A percentile compares a stretch with the other conserved stretches of the same genome.
phyloP scores from a whole-genome alignment of 176 grass and related monocot species.

The Poa annua region DNA sequence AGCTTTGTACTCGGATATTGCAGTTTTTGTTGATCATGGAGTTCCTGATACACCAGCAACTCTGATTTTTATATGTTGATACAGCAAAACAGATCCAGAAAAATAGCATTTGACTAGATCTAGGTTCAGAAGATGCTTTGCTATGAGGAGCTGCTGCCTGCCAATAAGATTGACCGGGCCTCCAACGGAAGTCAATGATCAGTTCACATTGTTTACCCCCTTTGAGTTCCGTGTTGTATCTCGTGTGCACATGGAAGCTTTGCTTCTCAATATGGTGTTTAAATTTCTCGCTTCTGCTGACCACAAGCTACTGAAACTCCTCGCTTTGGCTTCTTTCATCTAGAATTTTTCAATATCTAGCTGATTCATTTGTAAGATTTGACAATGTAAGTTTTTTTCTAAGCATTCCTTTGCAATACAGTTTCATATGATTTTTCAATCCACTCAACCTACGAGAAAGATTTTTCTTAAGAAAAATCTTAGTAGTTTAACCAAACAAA shows the following conservation, averaged over 20 bases:
- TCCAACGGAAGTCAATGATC: slow-evolving; percentile 17
- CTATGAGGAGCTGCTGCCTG: slow-evolving; percentile 1
- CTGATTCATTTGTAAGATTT: neutral
- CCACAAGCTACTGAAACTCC: neutral
- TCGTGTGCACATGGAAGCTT: neutral
- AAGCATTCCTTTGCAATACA: neutral
- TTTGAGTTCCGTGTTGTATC: neutral
- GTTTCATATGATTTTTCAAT: neutral
- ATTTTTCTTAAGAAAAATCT: too few species aligned
- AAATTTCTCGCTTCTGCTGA: neutral
- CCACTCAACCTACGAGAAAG: neutral
- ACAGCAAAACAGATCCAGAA: slow-evolving; percentile 32
- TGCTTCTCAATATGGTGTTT: neutral
- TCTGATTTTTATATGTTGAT: slow-evolving; percentile 32
- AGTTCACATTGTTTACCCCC: neutral
- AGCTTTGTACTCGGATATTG: slow-evolving; percentile 18
- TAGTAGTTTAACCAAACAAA: neutral
- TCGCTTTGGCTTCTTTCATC: neutral
- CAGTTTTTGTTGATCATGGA: neutral
- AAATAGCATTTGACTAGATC: slow-evolving; percentile 25
- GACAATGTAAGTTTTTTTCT: too few species aligned
- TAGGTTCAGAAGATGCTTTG: slow-evolving; percentile 31
- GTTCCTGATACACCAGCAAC: neutral
- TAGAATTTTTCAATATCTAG: neutral
- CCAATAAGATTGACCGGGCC: slow-evolving; percentile 17